phyloP scores from a whole-genome alignment of 192 early-diverging fungal species.

The Coemansia sp. region DNA sequence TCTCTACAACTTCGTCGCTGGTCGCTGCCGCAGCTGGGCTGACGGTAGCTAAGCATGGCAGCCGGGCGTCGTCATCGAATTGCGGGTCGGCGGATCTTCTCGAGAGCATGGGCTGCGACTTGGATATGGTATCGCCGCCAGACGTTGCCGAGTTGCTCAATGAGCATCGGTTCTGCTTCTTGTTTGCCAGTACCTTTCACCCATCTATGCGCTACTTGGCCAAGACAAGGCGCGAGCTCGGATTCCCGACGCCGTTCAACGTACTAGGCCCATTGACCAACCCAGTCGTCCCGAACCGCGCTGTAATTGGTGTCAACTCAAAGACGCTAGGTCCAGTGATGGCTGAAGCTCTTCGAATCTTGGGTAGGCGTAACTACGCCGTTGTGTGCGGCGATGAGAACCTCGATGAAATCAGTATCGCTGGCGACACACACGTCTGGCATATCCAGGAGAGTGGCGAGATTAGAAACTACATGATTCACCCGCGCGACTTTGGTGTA shows the following conservation, averaged over 20 bases:
- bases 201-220: conserved; percentile 86
- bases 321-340: conserved; percentile 73
- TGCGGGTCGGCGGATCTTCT: conserved; percentile 93
- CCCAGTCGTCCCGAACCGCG: conserved; percentile 75
- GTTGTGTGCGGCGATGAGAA: conserved; percentile 89
- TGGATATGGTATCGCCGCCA: conserved; percentile 65
- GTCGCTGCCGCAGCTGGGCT: conserved; percentile 91
- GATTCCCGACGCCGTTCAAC: conserved; percentile 91
- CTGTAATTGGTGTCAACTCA: conserved; percentile 88
- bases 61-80: conserved; percentile 83
- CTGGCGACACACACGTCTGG: conserved; percentile 89
- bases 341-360: conserved; percentile 76
- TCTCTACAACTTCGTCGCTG: conserved; percentile 85
- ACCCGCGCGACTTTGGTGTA: conserved; percentile 84
- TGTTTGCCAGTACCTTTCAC: conserved; percentile 91
- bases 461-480: conserved; percentile 64
- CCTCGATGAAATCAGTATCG: conserved; percentile 89
- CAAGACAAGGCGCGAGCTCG: conserved; percentile 76
- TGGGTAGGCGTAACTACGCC: conserved; percentile 75
- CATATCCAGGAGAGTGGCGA: conserved; percentile 62
- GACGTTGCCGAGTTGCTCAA: conserved; percentile 66
- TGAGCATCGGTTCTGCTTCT: conserved; percentile 77
- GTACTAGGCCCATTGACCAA: conserved; percentile 88
- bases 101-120: conserved; percentile 77
- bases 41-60: conserved; percentile 93